Conservation (phyloP, 768 basidiomycete genomes). For the Termitomyces sp. region DNA sequence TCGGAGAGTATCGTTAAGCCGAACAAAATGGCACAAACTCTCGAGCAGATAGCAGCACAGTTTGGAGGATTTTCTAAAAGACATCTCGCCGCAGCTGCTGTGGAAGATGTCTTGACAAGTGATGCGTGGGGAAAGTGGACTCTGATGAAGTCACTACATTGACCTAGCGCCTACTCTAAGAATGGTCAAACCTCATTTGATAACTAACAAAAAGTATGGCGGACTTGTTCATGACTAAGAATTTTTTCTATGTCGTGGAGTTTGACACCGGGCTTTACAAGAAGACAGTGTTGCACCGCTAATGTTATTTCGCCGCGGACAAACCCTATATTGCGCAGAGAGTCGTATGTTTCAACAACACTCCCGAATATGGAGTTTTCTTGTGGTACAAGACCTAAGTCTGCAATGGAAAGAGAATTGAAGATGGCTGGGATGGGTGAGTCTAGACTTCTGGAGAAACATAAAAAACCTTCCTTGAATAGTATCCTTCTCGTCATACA, state of each 20-base stretch:
- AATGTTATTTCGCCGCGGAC: conserved; percentile 60
- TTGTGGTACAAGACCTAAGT: conserved; percentile 70
- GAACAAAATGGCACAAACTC: conserved; percentile 56
- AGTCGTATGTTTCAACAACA: conserved; percentile 74
- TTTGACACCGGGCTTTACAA: conserved; percentile 57
- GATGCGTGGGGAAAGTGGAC: conserved; percentile 49
- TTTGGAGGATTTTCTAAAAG: conserved; percentile 39
- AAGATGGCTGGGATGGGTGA: conserved; percentile 50
- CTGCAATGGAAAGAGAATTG: conserved; percentile 36
- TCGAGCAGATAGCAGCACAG: conserved; percentile 76
- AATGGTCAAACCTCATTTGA: conserved; percentile 4
- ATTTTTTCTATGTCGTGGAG: conserved; percentile 53
- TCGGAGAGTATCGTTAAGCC: conserved; percentile 59
- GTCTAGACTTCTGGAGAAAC: neutral
- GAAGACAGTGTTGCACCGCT: conserved; percentile 64
- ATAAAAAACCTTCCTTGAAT: conserved; percentile 26
- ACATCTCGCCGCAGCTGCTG: conserved; percentile 64
- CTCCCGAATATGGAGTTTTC: conserved; percentile 77
- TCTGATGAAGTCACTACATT: conserved; percentile 64
- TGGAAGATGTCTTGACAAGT: conserved; percentile 62
- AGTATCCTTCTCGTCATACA: conserved; percentile 31
- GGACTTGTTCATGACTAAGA: conserved; percentile 80
- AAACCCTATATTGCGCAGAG: conserved; percentile 49
- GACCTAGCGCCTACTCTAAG: conserved; percentile 65
- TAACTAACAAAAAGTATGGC: neutral